phyloP scores from a whole-genome alignment of 441 rosid species.

The Populus trichocarpa region DNA sequence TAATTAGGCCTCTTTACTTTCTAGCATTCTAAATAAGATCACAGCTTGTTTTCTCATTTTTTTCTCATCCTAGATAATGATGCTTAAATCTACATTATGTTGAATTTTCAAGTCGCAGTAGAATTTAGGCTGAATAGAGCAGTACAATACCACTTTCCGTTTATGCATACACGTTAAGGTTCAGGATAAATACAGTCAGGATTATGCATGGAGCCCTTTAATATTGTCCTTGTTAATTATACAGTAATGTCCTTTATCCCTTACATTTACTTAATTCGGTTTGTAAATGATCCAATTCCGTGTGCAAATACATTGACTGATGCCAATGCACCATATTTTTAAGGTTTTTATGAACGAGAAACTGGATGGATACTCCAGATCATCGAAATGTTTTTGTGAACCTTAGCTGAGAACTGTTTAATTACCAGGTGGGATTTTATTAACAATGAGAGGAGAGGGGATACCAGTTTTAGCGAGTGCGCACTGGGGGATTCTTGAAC shows the following conservation, averaged over 20 bases:
- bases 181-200: background rate
- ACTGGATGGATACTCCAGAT: no score
- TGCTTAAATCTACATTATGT: background rate
- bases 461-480: no score
- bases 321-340: background rate
- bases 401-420: no score
- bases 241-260: background rate
- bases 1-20: no score
- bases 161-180: background rate
- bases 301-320: background rate
- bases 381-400: no score
- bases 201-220: background rate
- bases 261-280: background rate
- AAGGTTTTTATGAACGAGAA: background rate
- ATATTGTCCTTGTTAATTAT: background rate
- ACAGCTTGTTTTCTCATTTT: no score
- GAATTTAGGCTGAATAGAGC: background rate
- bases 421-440: no score
- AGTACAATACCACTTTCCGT: background rate
- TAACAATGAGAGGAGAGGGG: no score
- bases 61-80: no score
- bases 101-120: background rate
- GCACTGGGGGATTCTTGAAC: no score
- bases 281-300: background rate
- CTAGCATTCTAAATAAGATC: no score